Conservation (phyloP, 2,329 filamentous ascomycete species). For the Claviceps paspali region DNA sequence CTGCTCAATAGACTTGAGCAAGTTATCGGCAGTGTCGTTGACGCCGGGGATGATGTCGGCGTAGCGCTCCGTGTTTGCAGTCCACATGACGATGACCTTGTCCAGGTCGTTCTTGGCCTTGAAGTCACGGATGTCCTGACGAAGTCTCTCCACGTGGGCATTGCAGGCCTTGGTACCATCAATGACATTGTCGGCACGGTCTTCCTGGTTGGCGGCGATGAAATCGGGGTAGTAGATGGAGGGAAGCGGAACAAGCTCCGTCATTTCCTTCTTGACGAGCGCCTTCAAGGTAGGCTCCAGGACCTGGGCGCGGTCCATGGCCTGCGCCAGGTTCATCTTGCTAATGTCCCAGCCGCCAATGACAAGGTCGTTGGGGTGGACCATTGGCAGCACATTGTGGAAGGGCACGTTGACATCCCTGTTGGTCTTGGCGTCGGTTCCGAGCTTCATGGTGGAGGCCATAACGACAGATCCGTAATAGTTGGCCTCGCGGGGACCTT, state of each 20-base stretch:
- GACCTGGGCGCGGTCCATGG: slow-evolving; percentile 92
- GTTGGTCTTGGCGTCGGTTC: slow-evolving; percentile 66
- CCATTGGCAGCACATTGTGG: slow-evolving; percentile 87
- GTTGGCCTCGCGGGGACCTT: slow-evolving; percentile 73
- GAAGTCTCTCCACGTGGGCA: slow-evolving; percentile 85
- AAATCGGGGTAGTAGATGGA: slow-evolving; percentile 99
- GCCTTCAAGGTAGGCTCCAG: slow-evolving; percentile 90
- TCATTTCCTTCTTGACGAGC: slow-evolving; percentile 86
- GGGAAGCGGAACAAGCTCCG: slow-evolving; percentile 71
- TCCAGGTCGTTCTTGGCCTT: slow-evolving; percentile 73
- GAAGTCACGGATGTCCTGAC: slow-evolving; percentile 88
- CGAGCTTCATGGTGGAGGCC: slow-evolving; percentile 94
- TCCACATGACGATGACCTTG: slow-evolving; percentile 97
- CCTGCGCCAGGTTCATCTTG: slow-evolving; percentile 68
- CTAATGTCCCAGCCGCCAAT: slow-evolving; percentile 98
- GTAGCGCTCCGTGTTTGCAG: slow-evolving; percentile 95
- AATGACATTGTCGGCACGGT: slow-evolving; percentile 82
- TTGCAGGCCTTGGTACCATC: slow-evolving; percentile 69
- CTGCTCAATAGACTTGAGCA: slow-evolving; percentile 71
- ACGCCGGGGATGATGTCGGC: slow-evolving; percentile 76
- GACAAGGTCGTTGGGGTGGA: slow-evolving; percentile 88
- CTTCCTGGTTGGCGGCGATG: slow-evolving; percentile 96
- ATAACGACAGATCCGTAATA: slow-evolving; percentile 98
- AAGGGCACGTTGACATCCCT: slow-evolving; percentile 94
- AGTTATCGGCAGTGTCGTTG: slow-evolving; percentile 93